phyloP scores from a whole-genome alignment of 2,329 filamentous ascomycete genomes.

The Cordyceps cicadae region DNA sequence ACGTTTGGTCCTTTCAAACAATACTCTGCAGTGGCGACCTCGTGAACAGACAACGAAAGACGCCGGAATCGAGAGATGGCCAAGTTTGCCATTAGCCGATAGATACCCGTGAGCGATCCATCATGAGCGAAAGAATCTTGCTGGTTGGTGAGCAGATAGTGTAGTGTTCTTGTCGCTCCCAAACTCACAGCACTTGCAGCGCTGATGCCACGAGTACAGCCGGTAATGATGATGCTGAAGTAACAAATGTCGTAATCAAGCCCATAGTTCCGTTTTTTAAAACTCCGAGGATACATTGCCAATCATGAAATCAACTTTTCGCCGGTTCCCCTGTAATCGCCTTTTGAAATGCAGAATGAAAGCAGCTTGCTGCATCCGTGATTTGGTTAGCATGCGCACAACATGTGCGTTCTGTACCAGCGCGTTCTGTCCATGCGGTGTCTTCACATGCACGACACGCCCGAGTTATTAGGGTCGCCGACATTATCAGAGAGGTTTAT shows the following conservation, averaged over 20 bases:
- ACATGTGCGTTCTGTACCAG: neutral
- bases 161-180: neutral
- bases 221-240: neutral
- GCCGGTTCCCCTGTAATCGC: constrained; percentile 7
- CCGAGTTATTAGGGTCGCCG: constrained; percentile 37
- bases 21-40: neutral
- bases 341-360: constrained; percentile 6
- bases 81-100: neutral
- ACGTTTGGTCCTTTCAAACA: neutral
- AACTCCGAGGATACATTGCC: neutral
- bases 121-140: neutral
- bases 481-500: constrained; percentile 94
- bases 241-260: constrained; percentile 6
- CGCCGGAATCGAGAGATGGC: neutral
- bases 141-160: neutral
- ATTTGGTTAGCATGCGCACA: neutral
- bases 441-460: constrained; percentile 26
- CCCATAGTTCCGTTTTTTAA: neutral
- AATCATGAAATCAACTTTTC: constrained; percentile 3
- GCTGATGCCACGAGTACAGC: neutral
- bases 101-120: neutral
- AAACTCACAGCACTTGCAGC: neutral
- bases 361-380: neutral
- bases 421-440: neutral
- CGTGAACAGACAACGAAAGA: neutral